Evolutionary conservation across 345 rosid species (phyloP).

Genomic region (Hibiscus mutabilis): DNA sequence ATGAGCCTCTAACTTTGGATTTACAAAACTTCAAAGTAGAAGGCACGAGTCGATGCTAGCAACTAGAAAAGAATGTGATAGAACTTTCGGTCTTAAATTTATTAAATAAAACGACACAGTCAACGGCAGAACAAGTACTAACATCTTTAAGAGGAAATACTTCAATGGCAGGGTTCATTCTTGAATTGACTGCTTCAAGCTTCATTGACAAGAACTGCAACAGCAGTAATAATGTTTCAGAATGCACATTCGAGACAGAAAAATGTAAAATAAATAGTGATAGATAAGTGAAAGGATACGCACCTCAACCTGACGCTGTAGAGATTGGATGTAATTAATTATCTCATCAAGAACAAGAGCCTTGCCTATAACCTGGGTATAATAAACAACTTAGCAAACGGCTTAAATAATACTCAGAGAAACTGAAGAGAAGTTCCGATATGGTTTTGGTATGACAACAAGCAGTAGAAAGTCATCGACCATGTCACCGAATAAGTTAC

Average conservation of each 20-base stretch:
- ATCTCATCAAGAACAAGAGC: conserved; percentile 89
- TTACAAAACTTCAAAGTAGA: neutral
- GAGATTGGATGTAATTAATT: conserved; percentile 80
- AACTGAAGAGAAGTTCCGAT: neutral
- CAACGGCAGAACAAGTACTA: conserved; percentile 14
- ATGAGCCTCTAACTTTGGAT: neutral
- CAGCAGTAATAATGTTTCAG: conserved; percentile 15
- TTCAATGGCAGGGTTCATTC: conserved; percentile 54
- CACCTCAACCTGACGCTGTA: conserved; percentile 90
- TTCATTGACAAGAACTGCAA: conserved; percentile 88
- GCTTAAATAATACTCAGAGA: neutral
- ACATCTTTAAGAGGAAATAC: conserved; percentile 71
- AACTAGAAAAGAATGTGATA: neutral
- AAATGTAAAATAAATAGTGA: neutral
- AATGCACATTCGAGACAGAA: neutral
- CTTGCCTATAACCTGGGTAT: conserved; percentile 72
- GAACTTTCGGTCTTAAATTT: no score
- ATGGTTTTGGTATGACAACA: neutral
- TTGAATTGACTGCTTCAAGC: conserved; percentile 76
- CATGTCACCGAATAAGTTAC: no score
- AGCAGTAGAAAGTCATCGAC: no score
- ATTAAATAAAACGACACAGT: neutral
- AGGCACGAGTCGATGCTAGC: neutral
- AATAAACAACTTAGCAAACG: conserved; percentile 7
- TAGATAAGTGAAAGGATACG: neutral